These are phyloP conservation scores for Diaporthe sp. DNA, from an alignment of 2,329 filamentous ascomycete species.

Conservation along the genomic window DNA sequence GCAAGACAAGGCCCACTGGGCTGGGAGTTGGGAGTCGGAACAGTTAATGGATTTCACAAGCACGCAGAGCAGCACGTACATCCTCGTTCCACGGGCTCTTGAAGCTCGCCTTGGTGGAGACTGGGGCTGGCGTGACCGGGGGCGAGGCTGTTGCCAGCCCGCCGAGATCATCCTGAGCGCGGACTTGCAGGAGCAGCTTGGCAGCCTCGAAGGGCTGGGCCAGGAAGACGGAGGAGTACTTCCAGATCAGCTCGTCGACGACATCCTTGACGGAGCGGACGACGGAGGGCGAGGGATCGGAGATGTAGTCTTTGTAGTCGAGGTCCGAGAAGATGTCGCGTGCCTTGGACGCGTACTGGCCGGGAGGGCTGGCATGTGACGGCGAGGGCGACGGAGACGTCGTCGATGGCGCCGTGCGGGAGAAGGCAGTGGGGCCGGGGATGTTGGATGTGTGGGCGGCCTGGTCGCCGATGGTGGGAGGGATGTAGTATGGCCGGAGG, in stretches of 20 bases:
- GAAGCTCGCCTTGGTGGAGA: slow-evolving; percentile 41
- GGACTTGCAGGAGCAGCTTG: slow-evolving; percentile 91
- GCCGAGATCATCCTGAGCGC: slow-evolving; percentile 66
- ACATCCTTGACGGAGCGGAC: slow-evolving; percentile 82
- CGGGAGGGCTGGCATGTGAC: slow-evolving; percentile 58
- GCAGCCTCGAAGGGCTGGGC: slow-evolving; percentile 98
- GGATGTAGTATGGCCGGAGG: slow-evolving; percentile 79
- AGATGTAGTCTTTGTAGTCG: slow-evolving; percentile 90
- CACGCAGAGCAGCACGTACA: slow-evolving; percentile 43
- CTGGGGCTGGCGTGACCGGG: slow-evolving; percentile 8
- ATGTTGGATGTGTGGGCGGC: slow-evolving; percentile 54
- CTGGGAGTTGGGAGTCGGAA: too few species aligned
- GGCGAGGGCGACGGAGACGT: slow-evolving; percentile 40
- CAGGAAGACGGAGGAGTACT: slow-evolving; percentile 90
- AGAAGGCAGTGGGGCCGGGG: slow-evolving; percentile 61
- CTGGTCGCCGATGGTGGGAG: slow-evolving; percentile 67
- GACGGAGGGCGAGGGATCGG: slow-evolving; percentile 81
- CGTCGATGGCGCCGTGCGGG: slow-evolving; percentile 14
- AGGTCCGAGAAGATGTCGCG: slow-evolving; percentile 91
- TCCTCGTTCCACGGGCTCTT: slow-evolving; percentile 47
- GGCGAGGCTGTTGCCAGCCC: slow-evolving; percentile 48
- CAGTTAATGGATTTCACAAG: not conserved
- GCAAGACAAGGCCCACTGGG: not conserved
- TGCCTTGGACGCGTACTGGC: slow-evolving; percentile 72
- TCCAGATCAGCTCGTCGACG: slow-evolving; percentile 89